Conservation (phyloP, 495 filamentous ascomycete genomes). For the Lophiotrema nucula region DNA sequence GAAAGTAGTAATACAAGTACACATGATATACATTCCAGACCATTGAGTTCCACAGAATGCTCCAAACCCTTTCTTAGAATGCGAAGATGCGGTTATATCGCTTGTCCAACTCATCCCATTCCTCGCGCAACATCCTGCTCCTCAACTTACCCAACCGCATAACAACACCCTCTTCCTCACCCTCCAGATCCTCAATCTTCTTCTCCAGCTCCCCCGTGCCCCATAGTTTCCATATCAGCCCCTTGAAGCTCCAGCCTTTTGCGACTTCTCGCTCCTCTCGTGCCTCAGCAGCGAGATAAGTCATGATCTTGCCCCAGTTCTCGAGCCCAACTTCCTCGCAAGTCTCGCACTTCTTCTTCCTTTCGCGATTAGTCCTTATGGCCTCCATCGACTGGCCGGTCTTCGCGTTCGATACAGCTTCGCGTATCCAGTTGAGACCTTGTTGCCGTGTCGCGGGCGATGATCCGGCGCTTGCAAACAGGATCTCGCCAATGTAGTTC, state of each 20-base stretch:
- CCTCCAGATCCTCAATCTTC: conserved; percentile 26
- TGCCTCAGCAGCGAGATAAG: conserved; percentile 20
- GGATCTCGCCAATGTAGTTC: conserved; percentile 89
- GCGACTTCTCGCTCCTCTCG: conserved; percentile 9
- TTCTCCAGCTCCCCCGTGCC: conserved; percentile 19
- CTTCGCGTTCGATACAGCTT: conserved; percentile 71
- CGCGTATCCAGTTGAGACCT: conserved; percentile 80
- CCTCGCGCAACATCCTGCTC: conserved; percentile 18
- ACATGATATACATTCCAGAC: no score
- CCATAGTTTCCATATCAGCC: conserved; percentile 12
- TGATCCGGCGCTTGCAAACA: conserved; percentile 63
- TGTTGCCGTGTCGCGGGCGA: conserved; percentile 49
- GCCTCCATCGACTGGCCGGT: conserved; percentile 1
- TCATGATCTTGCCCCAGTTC: conserved; percentile 35
- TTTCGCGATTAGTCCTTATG: not conserved
- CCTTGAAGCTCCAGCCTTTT: conserved; percentile 7
- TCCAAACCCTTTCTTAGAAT: conserved; percentile 20
- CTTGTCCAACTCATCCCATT: conserved; percentile 24
- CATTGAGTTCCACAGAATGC: no score
- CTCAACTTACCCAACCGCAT: conserved; percentile 29
- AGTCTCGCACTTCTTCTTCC: conserved; percentile 26
- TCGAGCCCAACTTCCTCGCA: conserved; percentile 34
- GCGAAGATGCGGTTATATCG: conserved; percentile 26
- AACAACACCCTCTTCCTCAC: conserved; percentile 29
- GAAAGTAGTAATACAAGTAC: no score